phyloP scores from a whole-genome alignment of 768 basidiomycete species.

The Mycena kentingensis region DNA sequence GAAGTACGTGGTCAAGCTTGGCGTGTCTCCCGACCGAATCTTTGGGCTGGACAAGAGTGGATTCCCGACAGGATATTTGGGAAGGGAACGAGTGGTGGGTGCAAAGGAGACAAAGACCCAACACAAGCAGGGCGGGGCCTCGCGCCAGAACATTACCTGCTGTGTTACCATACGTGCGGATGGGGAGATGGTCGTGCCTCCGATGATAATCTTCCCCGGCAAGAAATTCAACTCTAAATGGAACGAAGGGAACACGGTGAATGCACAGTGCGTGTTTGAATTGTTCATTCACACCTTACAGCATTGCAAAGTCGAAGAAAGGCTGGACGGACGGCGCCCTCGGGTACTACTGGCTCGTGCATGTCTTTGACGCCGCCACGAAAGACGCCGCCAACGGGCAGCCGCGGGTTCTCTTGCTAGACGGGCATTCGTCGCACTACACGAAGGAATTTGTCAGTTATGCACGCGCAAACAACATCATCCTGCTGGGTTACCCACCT shows the following conservation, averaged over 20 bases:
- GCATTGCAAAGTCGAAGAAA: slow-evolving; percentile 27
- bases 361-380: slow-evolving; percentile 33
- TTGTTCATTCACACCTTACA: too few species aligned
- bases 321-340: slow-evolving; percentile 33
- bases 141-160: slow-evolving; percentile 31
- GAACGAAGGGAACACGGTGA: slow-evolving; percentile 25
- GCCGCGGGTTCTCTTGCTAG: slow-evolving; percentile 28
- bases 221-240: slow-evolving; percentile 28
- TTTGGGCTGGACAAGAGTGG: slow-evolving; percentile 42
- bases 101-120: slow-evolving; percentile 29
- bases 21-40: slow-evolving; percentile 25
- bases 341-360: slow-evolving; percentile 22
- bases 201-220: slow-evolving; percentile 31
- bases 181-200: slow-evolving; percentile 23
- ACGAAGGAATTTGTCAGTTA: slow-evolving; percentile 25
- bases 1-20: slow-evolving; percentile 26
- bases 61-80: slow-evolving; percentile 25
- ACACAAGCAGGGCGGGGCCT: slow-evolving; percentile 32
- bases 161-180: slow-evolving; percentile 33
- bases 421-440: slow-evolving; percentile 36
- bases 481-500: slow-evolving; percentile 33
- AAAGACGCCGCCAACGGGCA: slow-evolving; percentile 26
- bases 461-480: slow-evolving; percentile 28
- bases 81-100: slow-evolving; percentile 30
- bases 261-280: slow-evolving; percentile 31